Base-by-base conservation (phyloP, 2,329 filamentous ascomycete genomes). In the Fusarium sp. region DNA sequence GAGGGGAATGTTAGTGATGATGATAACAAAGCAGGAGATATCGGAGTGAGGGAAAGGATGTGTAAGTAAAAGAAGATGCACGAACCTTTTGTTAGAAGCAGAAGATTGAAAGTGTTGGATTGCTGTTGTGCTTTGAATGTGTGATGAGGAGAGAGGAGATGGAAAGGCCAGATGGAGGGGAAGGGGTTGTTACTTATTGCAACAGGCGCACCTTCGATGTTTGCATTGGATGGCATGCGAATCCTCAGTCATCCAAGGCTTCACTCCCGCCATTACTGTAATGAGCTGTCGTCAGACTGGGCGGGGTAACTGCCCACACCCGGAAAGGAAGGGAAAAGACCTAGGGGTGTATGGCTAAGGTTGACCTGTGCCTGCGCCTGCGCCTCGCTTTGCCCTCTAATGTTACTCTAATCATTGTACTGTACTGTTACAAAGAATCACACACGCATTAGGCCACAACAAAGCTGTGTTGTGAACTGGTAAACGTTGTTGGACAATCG, bases 281-380 rank as follows among this genome's bases (percentile, higher is more conserved):
- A 41, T 73, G 72, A 74, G 76, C 75, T 78, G 78, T 80, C 77
- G 79, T 80, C 79, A 80, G 79, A 80, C 76, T 78, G 80, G 80
- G 80, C 80, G 80, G 81, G 81, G 81, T 82, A 82, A 78, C 71
- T 71, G 68, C 60, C 63, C 70, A 72, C 54, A 71, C 54, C 69
- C 61, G 52, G 56, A 69, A 64, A n/a, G 44, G 52, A 65, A 42
- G 28, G 44, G 44, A 50, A 56, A 54, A 39, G 60, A 71, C 66
- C 61, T 69, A 67, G 56, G 48, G 49, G 55, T 39, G 66, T 67
- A 55, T 41, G 48, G 18, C 53, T 48, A 70, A 63, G 43, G 44
- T 54, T 58, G 57, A 29, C 43, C 58, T 64, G 52, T 58, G 60
- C 58, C 65, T 66, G 55, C 43, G 43, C 47, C 63, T 67, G 50